Evolutionary conservation across 306 rosid species (phyloP), one percentile per base, ranked within the genome.

Genomic region (Vigna unguiculata): DNA sequence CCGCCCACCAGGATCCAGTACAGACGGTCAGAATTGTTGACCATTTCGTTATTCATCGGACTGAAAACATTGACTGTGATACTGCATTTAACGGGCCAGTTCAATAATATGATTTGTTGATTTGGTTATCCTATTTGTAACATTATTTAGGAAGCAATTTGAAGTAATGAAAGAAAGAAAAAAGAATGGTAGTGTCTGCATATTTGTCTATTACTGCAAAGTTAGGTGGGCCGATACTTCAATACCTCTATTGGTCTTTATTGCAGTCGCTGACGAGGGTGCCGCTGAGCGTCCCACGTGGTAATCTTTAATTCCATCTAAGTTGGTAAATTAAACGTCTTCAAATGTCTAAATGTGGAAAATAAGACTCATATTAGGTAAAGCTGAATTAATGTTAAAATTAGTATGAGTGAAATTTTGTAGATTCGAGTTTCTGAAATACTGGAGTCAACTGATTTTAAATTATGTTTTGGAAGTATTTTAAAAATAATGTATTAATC

Each of bases 1-100:
- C 74, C 43, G 2, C 91, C 30, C 84, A 83, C 64, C 97, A 84
- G 71, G 98, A 92, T 73, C 98, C 99, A 12, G 72, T 92, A 22
- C 86, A 88, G 17, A 83, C 96, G 0, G 99, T 96, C 76, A 96
- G 88, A 84, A 83, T 96, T 78, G 96, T 96, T 40, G 98, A 96
- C 72, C 96, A 87, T 49, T 92, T 96, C 52, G 86, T 89, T 62
- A 90, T 91, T 72, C 78, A 52, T 69, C 85, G 72, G 76, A 83
- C 87, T 5, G 90, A 80, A 28, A 86, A 59, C 45, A 61, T 80
- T 66, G 85, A 76, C 45, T 5, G 19, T 52, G 84, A 36, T 57
- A 68, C 72, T 38, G 19, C 20, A 17, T 58, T 78, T 58, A 83
- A 85, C 21, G 92, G 78, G 38, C 73, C 86, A 84, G 84, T 63